Evolutionary conservation across 768 basidiomycete genomes (phyloP), one percentile per base, ranked within the genome.

Genomic region (Lactifluus subvellereus): DNA sequence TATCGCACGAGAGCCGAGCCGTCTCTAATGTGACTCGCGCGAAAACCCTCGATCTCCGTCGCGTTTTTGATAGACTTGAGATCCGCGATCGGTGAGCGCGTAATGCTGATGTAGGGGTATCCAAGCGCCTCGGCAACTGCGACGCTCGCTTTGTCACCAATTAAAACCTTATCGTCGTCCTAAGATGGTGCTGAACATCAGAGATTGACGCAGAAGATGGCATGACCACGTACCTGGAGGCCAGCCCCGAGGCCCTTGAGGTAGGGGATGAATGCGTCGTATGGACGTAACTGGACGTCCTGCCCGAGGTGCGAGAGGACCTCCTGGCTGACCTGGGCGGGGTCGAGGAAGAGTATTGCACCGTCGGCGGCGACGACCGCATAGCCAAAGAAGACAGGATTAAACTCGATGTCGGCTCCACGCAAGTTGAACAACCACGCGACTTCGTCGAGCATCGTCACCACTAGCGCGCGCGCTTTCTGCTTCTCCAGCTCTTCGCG

Each of bases 371-470:
- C 88, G 42, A 98, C 77, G 37, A 94, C 80, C 2, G 94, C 90
- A 71, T 95, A 97, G 0, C 92, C 84, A 70, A 97, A 98, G 79
- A 97, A 96, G 18, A 97, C 92, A 4, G 87, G 87, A 64, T 97
- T 98, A 75, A 82, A 98, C 38, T 86, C 86, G 69, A 98, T 95
- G 71, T 98, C 96, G 2, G 86, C 83, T 1, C 94, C 95, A 65
- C 96, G 86, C 37, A 99, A 78, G 73, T 98, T 95, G 76, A 93
- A 91, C 43, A 94, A 71, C 94, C 94, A 98, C 0, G 93, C 94
- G 54, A 96, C 85, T 72, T 98, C 96, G 72, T 98, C 96, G 22
- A 98, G 82, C 80, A 88, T 86, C n/a, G 81, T 88, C 4, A 98
- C 82, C 1, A 96, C 86, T 47, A 91, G 73, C 1, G 89, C 93